Conservation (phyloP, 345 rosid species). For the Brassica rapa region DNA sequence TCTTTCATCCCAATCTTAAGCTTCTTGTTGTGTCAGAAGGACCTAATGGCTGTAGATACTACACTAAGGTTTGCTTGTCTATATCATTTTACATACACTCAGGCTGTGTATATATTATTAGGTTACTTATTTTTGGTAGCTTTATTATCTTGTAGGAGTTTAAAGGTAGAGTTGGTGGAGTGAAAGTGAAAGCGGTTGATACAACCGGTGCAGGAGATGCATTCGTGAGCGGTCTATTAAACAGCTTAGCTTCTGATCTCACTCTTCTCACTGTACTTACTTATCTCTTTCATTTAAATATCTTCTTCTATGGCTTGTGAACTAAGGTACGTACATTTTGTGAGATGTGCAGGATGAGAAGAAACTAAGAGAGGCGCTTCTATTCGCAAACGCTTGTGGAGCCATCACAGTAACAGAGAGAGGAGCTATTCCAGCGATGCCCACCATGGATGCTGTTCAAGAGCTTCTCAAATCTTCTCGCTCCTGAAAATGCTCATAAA, state of each 20-base stretch:
- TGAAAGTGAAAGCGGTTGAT: constrained; percentile 70
- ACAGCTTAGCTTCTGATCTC: constrained; percentile 60
- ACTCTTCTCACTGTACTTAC: constrained; percentile 48
- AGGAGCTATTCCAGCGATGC: constrained; percentile 95
- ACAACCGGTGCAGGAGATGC: constrained; percentile 94
- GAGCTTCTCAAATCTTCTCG: constrained; percentile 43
- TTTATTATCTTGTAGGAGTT: constrained; percentile 52
- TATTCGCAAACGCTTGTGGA: constrained; percentile 85
- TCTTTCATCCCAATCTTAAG: constrained; percentile 76
- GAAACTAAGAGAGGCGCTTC: constrained; percentile 70
- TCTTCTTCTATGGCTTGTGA: background rate
- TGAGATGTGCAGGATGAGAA: constrained; percentile 65
- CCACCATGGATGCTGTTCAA: constrained; percentile 68
- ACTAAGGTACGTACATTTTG: background rate
- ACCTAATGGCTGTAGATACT: constrained; percentile 88
- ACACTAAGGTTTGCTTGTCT: constrained; percentile 60
- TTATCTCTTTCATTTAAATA: background rate
- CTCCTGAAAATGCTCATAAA: constrained; percentile 19
- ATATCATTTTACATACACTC: background rate
- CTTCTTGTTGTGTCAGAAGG: constrained; percentile 95
- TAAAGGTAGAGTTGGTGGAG: constrained; percentile 66
- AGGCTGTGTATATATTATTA: background rate
- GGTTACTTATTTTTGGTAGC: constrained; percentile 1
- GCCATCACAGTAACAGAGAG: constrained; percentile 83
- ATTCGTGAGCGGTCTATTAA: constrained; percentile 68